Evolutionary conservation across 2,329 filamentous ascomycete species (phyloP), one percentile per base, ranked within the genome.

Genomic region (Dactylellina haptotyla): DNA sequence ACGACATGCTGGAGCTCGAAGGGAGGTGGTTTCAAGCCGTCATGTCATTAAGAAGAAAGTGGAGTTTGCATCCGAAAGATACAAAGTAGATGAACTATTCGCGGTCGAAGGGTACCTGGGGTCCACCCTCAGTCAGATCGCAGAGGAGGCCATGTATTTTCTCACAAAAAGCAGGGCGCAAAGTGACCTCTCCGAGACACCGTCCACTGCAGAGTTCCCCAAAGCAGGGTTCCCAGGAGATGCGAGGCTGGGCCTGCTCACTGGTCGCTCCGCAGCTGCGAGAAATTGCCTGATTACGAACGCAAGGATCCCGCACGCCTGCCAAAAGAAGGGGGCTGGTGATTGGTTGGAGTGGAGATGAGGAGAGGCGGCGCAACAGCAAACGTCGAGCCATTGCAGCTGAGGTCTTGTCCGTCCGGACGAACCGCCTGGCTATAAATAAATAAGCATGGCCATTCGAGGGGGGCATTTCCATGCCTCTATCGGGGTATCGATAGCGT

Each of bases 221-320:
- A 57, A 70, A 71, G 58, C 66, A 71, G 66, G 58, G 58, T 67
- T 28, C 43, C 63, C 45, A 41, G 63, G 63, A 67, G 66, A 71
- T 71, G 66, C 58, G 66, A 71, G 66, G 63, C 63, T 67, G 63
- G 63, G 63, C 53, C 45, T 53, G 63, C 66, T 71, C 39, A 71
- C 66, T 71, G 58, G 57, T 71, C 56, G 34, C 57, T 63, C 26
- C 18, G 30, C 28, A 43, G 41, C 66, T 63, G 66, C 58, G 18
- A 63, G 65, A 70, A 71, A 71, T 64, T 71, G 66, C 46, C 66
- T 64, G 66, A 71, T 71, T 71, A 71, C 66, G 58, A 62, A 43
- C 37, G 66, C 66, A 71, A 71, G 66, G 66, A 71, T 69, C 50
- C 43, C 58, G 30, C 32, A 63, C 57, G 51, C 66, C 66, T 71